Evolutionary conservation across 352 stramenopile genomes (phyloP).

Genomic region (Blastocystis sp.): DNA sequence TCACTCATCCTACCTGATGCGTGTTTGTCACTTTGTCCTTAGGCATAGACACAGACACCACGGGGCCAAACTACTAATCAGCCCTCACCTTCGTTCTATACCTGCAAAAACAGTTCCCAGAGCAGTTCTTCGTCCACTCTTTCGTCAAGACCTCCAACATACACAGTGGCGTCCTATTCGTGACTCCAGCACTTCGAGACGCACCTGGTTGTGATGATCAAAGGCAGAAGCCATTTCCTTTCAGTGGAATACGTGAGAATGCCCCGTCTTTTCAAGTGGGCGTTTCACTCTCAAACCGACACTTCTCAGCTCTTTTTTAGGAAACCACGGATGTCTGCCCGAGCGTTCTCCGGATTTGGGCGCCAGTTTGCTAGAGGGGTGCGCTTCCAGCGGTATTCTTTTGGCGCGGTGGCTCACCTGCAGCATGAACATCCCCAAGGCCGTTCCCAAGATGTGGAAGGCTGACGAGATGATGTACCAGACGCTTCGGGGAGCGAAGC

Average conservation of each 20-base stretch:
- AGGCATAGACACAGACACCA: constrained; percentile 95
- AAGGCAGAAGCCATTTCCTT: constrained; percentile 76
- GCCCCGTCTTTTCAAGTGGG: constrained; percentile 20
- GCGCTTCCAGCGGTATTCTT: constrained; percentile 52
- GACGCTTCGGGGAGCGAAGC: not conserved
- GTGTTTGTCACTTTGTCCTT: constrained; percentile 92
- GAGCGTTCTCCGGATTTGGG: constrained; percentile 33
- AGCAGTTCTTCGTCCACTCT: constrained; percentile 90
- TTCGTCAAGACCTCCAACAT: constrained; percentile 94
- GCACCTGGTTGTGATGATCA: constrained; percentile 81
- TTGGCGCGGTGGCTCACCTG: not conserved
- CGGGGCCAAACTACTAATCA: constrained; percentile 85
- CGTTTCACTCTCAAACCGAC: not conserved
- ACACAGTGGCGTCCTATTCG: constrained; percentile 89
- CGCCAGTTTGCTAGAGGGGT: constrained; percentile 38
- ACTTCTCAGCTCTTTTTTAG: constrained; percentile 7
- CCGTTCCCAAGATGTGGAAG: constrained; percentile 51
- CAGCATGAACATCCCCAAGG: constrained; percentile 48
- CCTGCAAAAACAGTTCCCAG: constrained; percentile 87
- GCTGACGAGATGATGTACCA: constrained; percentile 5
- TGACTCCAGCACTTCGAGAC: not conserved
- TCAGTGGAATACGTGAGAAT: not conserved
- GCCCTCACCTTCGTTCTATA: not conserved
- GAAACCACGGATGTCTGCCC: constrained; percentile 30
- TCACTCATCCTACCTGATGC: constrained; percentile 74